Evolutionary conservation across 83 land plant genomes (phyloP), one percentile per base, ranked within the genome.

Genomic region (Picea abies): DNA sequence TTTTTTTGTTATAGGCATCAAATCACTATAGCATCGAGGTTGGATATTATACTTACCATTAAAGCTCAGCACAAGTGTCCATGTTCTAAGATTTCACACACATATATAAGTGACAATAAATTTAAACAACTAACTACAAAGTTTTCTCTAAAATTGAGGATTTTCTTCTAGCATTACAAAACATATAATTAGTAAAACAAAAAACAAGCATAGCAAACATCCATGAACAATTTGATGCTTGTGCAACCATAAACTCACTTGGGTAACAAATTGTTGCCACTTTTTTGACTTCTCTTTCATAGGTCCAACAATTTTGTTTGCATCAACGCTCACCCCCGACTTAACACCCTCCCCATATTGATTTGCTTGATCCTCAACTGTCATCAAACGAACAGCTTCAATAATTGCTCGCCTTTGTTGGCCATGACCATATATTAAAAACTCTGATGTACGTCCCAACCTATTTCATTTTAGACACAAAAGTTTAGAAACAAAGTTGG

Each of bases 391-490:
- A 60, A 91, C 84, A n/a, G 99, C 98, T 89, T 97, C 99, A 75
- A 95, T 92, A 11, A 95, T 85, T 68, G 99, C 98, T 81, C 87
- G 89, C 82, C 97, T 91, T 81, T 97, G 99, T 69, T 97, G 99
- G 35, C 94, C 89, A 87, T 90, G 92, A 66, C 99, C 99, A 90
- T 94, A 97, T 79, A 97, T 88, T 73, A 90, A 78, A 63, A 97
- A 95, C 17, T 97, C 99, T 37, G 98, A 49, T 32, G 95, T 94
- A 6, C 98, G 92, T 17, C 87, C 92, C 79, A 97, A 83, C 88
- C 99, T 97, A 85, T 67, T 56, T 56, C 58, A 56, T 60, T 56
- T 23, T 29, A 60, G 14, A 26, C 0, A 60, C n/a, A 60, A 26
- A 5, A 12, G 35, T 22, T 3, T 52, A 29, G 32, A 60, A 60